Evolutionary conservation across 208 protist species (phyloP).

Genomic region (Crithidia bombi): DNA sequence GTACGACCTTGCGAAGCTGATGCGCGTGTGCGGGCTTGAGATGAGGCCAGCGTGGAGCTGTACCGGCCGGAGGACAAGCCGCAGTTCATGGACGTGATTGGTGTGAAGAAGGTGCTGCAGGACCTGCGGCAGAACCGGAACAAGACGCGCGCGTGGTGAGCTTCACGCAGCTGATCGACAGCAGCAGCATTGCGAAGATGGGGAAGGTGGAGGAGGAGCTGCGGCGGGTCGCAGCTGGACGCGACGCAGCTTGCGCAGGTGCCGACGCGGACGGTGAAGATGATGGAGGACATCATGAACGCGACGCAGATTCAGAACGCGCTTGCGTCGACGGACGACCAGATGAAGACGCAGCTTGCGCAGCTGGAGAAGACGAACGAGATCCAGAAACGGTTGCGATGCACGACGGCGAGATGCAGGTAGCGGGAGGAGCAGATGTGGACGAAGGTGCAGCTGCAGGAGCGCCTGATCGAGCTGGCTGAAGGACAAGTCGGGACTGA

Average conservation of each 20-base stretch:
- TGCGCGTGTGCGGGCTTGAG: slow-evolving; percentile 66
- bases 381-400: slow-evolving; percentile 83
- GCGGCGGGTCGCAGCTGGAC: slow-evolving; percentile 63
- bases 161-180: slow-evolving; percentile 83
- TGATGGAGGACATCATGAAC: slow-evolving; percentile 85
- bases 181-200: slow-evolving; percentile 76
- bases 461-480: slow-evolving; percentile 79
- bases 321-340: slow-evolving; percentile 74
- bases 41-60: slow-evolving; percentile 82
- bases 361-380: slow-evolving; percentile 81
- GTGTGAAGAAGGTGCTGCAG: slow-evolving; percentile 78
- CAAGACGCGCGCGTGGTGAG: slow-evolving; percentile 82
- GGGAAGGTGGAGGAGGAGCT: slow-evolving; percentile 83
- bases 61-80: slow-evolving; percentile 86
- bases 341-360: slow-evolving; percentile 81
- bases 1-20: slow-evolving; percentile 85
- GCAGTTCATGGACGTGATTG: slow-evolving; percentile 84
- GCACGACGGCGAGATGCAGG: slow-evolving; percentile 84
- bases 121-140: slow-evolving; percentile 82
- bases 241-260: slow-evolving; percentile 76
- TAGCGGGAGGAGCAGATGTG: slow-evolving; percentile 87
- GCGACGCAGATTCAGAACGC: slow-evolving; percentile 76
- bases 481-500: slow-evolving; percentile 79
- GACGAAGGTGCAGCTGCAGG: slow-evolving; percentile 84
- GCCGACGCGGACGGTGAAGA: slow-evolving; percentile 66